Conservation (phyloP, 306 rosid genomes). For the Acmispon strigosus region DNA sequence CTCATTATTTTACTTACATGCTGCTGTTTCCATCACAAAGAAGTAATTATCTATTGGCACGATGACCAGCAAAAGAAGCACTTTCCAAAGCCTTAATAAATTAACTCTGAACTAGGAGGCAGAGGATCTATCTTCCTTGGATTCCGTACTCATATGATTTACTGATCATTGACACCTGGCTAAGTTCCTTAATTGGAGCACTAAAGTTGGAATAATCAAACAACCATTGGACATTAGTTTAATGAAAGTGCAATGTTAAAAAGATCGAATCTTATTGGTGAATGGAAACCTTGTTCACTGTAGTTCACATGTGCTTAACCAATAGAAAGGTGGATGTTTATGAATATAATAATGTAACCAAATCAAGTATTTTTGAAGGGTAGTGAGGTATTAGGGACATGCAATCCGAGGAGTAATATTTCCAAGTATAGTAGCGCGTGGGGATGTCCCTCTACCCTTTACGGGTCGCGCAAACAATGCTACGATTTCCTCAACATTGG, state of each 20-base stretch:
- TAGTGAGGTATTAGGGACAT: background rate
- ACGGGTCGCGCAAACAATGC: conserved; percentile 12
- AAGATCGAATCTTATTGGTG: conserved; percentile 63
- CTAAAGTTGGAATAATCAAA: background rate
- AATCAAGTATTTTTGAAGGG: conserved; percentile 14
- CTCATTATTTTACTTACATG: conserved; percentile 23
- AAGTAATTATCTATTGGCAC: conserved; percentile 2
- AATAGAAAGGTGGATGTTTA: conserved; percentile 20
- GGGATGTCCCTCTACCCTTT: conserved; percentile 21
- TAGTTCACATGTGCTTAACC: conserved; percentile 51
- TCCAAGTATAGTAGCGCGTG: conserved; percentile 25
- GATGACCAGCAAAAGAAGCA: conserved; percentile 29
- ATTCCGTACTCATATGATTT: conserved; percentile 34
- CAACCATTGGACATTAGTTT: conserved; percentile 7
- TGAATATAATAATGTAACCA: conserved; percentile 12
- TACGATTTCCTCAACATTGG: conserved; percentile 17
- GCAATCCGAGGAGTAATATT: background rate
- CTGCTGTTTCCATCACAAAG: conserved; percentile 15
- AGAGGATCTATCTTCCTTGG: conserved; percentile 28
- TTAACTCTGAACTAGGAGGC: background rate
- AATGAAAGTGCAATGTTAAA: conserved; percentile 22
- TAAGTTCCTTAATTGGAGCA: background rate
- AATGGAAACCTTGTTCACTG: conserved; percentile 32
- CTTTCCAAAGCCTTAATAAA: conserved; percentile 28
- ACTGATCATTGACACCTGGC: conserved; percentile 80